These are phyloP conservation scores for Bipolaris victoriae DNA, from an alignment of 2,329 filamentous ascomycete genomes.

Conservation along the genomic window DNA sequence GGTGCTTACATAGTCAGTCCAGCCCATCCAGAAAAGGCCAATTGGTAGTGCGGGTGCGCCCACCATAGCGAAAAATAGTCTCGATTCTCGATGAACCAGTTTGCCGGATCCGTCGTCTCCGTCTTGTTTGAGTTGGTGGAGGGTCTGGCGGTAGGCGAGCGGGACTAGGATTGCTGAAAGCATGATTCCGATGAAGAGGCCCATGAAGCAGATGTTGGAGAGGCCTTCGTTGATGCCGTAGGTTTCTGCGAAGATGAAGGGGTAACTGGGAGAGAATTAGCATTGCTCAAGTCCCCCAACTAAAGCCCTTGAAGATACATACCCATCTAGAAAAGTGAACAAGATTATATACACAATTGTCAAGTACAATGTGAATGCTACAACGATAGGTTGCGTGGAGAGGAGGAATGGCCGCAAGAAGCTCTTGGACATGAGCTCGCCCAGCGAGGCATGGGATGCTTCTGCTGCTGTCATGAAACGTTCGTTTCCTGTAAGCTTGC, in stretches of 20 bases:
- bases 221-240: conserved; percentile 55
- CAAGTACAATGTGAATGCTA: conserved; percentile 59
- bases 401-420: conserved; percentile 54
- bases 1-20: conserved; percentile 53
- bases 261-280: conserved; percentile 4
- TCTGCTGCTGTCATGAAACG: conserved; percentile 57
- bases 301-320: conserved; percentile 29
- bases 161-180: conserved; percentile 51
- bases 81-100: conserved; percentile 58
- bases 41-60: conserved; percentile 58
- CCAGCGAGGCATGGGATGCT: conserved; percentile 48
- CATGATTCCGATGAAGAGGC: conserved; percentile 54
- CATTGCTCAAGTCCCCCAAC: too few species aligned
- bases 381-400: conserved; percentile 53
- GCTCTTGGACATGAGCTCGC: conserved; percentile 35
- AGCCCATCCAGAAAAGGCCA: conserved; percentile 64
- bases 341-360: conserved; percentile 62
- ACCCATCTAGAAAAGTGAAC: conserved; percentile 62
- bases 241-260: conserved; percentile 58
- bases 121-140: conserved; percentile 33
- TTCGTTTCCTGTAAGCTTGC: conserved; percentile 45
- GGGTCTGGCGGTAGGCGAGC: conserved; percentile 46
- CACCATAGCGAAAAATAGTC: conserved; percentile 61
- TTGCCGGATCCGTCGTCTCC: conserved; percentile 47
- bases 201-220: conserved; percentile 57